Percentiles rank a stretch among this genome's conserved stretches.
These are phyloP conservation scores for Fennellomyces sp. DNA, from an alignment of 371 early-diverging fungal genomes.

Conservation along the genomic window DNA sequence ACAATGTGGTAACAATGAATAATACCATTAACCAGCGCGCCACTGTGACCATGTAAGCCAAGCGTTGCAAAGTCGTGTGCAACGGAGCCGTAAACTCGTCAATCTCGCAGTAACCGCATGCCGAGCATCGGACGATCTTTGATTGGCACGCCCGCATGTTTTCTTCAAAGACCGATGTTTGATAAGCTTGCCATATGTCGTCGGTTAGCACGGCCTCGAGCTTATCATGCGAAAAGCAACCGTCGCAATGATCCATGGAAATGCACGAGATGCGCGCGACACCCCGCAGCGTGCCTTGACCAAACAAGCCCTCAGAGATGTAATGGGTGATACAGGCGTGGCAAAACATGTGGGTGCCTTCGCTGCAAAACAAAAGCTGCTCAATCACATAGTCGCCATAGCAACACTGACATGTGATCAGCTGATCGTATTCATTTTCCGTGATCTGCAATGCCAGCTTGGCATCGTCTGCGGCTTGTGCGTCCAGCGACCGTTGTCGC, in stretches of 20 bases:
- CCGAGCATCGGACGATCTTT: conserved; percentile 48
- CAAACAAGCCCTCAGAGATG: conserved; percentile 58
- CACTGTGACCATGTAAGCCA: background rate
- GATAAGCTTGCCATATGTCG: conserved; percentile 45
- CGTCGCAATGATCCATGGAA: conserved; percentile 40
- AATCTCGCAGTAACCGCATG: conserved; percentile 55
- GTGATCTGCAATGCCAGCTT: conserved; percentile 42
- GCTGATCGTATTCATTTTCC: conserved; percentile 36
- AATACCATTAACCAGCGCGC: conserved; percentile 37
- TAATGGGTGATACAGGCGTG: conserved; percentile 44
- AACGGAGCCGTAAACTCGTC: conserved; percentile 39
- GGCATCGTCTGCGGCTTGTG: conserved; percentile 27
- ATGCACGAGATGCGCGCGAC: conserved; percentile 42
- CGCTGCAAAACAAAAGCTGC: conserved; percentile 48
- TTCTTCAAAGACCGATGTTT: conserved; percentile 43
- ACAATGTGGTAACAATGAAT: background rate
- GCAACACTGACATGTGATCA: conserved; percentile 62
- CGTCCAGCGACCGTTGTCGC: conserved; percentile 12
- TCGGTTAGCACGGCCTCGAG: conserved; percentile 30
- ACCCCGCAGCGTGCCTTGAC: conserved; percentile 58
- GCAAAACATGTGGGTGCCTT: conserved; percentile 60
- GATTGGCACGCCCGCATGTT: conserved; percentile 17
- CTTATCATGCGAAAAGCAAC: conserved; percentile 25
- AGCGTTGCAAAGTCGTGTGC: background rate
- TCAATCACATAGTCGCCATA: conserved; percentile 58